Conservation (phyloP, 495 filamentous ascomycete genomes). For the Aspergillus saccharolyticus region DNA sequence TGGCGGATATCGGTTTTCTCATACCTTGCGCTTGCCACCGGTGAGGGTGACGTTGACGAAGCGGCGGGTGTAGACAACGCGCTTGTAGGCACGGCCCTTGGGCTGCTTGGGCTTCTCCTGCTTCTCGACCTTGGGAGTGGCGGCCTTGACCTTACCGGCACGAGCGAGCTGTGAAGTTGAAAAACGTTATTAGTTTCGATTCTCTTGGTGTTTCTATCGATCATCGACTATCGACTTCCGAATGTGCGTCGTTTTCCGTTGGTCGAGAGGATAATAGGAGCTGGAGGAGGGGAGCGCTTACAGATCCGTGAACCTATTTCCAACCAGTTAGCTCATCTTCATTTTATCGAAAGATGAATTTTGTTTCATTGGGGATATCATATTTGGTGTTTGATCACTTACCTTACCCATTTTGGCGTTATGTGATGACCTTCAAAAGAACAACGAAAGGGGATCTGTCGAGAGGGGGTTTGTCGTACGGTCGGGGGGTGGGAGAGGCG, state of each 20-base stretch:
- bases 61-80: slow-evolving; percentile 91
- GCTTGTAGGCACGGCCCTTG: slow-evolving; percentile 99
- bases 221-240: too few species aligned
- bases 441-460: not conserved
- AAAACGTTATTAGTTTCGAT: too few species aligned
- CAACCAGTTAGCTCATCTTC: too few species aligned
- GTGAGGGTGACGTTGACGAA: slow-evolving; percentile 99
- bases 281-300: not conserved
- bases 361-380: too few species aligned
- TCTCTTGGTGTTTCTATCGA: too few species aligned
- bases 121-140: slow-evolving; percentile 69
- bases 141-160: slow-evolving; percentile 94
- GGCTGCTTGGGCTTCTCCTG: slow-evolving; percentile 56
- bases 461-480: not conserved
- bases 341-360: too few species aligned
- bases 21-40: slow-evolving; percentile 98
- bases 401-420: slow-evolving; percentile 6
- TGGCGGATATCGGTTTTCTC: too few species aligned
- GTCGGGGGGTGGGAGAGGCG: not conserved
- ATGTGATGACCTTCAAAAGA: not conserved
- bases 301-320: slow-evolving; percentile 28
- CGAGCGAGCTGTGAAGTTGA: slow-evolving; percentile 83
- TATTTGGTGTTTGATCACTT: not conserved
- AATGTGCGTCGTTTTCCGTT: not conserved
- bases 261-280: not conserved